A percentile compares a stretch with the other conserved stretches of the same genome.
These are phyloP conservation scores for Gossypium gossypioides DNA, from an alignment of 441 rosid genomes.

Conservation along the genomic window DNA sequence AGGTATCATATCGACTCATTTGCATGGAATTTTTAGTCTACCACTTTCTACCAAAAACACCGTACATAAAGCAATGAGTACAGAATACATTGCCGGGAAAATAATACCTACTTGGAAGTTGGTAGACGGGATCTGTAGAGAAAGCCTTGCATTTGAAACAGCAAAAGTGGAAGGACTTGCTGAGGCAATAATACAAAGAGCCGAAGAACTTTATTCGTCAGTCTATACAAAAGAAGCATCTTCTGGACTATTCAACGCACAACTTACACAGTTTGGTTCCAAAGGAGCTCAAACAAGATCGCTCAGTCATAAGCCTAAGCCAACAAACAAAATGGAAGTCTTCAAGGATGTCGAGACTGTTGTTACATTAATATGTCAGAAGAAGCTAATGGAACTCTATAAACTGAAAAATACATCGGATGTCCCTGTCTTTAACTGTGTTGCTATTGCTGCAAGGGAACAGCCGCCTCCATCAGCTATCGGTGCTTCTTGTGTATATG, in stretches of 20 bases:
- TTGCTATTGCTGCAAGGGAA: slow-evolving; percentile 59
- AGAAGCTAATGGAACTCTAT: slow-evolving; percentile 38
- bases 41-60: slow-evolving; percentile 62
- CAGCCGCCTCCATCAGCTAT: slow-evolving; percentile 88
- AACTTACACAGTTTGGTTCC: slow-evolving; percentile 19
- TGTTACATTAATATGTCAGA: slow-evolving; percentile 41
- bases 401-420: slow-evolving; percentile 27
- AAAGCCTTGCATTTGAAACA: slow-evolving; percentile 98
- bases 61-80: slow-evolving; percentile 78
- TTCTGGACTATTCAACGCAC: slow-evolving; percentile 18
- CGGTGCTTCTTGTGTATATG: slow-evolving; percentile 78
- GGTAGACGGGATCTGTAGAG: slow-evolving; percentile 79
- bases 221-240: slow-evolving; percentile 21
- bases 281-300: slow-evolving; percentile 22
- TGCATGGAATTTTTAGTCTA: slow-evolving; percentile 77
- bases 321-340: slow-evolving; percentile 25
- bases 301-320: slow-evolving; percentile 22
- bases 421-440: slow-evolving; percentile 33
- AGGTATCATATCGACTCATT: slow-evolving; percentile 89
- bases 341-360: slow-evolving; percentile 39
- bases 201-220: slow-evolving; percentile 66
- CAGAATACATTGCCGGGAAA: slow-evolving; percentile 57
- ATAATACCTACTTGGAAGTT: slow-evolving; percentile 84
- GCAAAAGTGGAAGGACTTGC: slow-evolving; percentile 89
- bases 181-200: slow-evolving; percentile 62